Evolutionary conservation across 768 basidiomycete genomes (phyloP).

Genomic region (Amanita pallidorosea): DNA sequence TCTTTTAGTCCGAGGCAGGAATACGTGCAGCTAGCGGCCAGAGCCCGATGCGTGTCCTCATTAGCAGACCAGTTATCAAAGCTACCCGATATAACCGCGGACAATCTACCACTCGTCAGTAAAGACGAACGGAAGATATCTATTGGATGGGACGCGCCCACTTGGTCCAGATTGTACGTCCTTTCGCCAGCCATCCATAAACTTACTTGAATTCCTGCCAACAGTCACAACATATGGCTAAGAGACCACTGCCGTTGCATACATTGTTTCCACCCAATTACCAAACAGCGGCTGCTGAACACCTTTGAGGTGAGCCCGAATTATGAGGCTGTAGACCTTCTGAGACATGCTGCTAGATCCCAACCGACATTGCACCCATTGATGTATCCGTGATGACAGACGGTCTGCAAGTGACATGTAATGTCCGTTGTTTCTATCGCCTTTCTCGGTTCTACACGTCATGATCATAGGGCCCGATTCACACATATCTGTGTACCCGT

Average conservation of each 20-base stretch:
- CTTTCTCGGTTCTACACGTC: conserved; percentile 17
- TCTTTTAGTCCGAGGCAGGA: not conserved
- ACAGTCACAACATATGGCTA: conserved; percentile 84
- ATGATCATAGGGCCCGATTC: conserved; percentile 35
- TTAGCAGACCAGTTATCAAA: not conserved
- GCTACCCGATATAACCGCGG: conserved; percentile 7
- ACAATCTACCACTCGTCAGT: conserved; percentile 42
- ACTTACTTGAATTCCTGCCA: not conserved
- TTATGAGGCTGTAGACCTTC: not conserved
- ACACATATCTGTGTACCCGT: conserved; percentile 81
- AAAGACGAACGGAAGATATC: conserved; percentile 51
- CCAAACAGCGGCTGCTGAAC: conserved; percentile 83
- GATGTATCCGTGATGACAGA: conserved; percentile 41
- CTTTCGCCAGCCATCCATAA: not conserved
- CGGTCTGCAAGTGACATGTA: conserved; percentile 72
- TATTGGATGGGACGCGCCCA: conserved; percentile 62
- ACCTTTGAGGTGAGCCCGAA: conserved; percentile 58
- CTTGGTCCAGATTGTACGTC: conserved; percentile 71
- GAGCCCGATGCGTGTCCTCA: not conserved
- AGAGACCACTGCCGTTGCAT: conserved; percentile 89
- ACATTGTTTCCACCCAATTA: conserved; percentile 75
- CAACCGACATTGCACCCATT: conserved; percentile 57
- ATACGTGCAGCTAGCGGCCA: no score
- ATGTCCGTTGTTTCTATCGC: conserved; percentile 14
- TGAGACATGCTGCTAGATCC: conserved; percentile 42